Evolutionary conservation across 2,329 filamentous ascomycete species (phyloP).

Genomic region (Bipolaris sorokiniana): DNA sequence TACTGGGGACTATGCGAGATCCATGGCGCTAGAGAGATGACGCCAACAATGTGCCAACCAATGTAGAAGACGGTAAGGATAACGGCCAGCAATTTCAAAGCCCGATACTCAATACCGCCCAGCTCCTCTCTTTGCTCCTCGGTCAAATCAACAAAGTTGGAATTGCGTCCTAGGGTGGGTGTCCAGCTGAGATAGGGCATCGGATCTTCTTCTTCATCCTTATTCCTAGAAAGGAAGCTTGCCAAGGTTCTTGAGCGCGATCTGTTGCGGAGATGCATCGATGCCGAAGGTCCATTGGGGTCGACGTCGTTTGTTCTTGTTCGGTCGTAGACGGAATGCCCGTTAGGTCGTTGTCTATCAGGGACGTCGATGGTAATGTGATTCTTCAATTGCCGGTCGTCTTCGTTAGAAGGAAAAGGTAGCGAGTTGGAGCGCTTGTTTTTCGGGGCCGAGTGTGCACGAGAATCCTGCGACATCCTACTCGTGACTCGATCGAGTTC

Average conservation of each 20-base stretch:
- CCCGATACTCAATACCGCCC: slow-evolving; percentile 94
- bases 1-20: slow-evolving; percentile 71
- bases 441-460: slow-evolving; percentile 18
- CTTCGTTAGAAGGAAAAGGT: slow-evolving; percentile 41
- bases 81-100: slow-evolving; percentile 81
- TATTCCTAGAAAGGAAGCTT: slow-evolving; percentile 64
- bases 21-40: slow-evolving; percentile 79
- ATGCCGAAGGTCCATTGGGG: slow-evolving; percentile 14
- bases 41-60: slow-evolving; percentile 78
- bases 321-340: slow-evolving; percentile 42
- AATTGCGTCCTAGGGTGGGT: slow-evolving; percentile 91
- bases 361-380: slow-evolving; percentile 74
- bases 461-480: slow-evolving; percentile 33
- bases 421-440: slow-evolving; percentile 34
- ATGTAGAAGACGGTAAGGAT: slow-evolving; percentile 81
- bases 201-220: slow-evolving; percentile 56
- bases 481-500: slow-evolving; percentile 30
- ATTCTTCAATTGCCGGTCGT: slow-evolving; percentile 53
- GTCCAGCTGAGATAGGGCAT: slow-evolving; percentile 95
- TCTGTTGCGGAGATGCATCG: slow-evolving; percentile 33
- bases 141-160: slow-evolving; percentile 84
- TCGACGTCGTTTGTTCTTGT: slow-evolving; percentile 20
- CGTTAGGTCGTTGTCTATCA: slow-evolving; percentile 41
- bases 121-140: slow-evolving; percentile 93
- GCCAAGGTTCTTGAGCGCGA: slow-evolving; percentile 61